phyloP scores from a whole-genome alignment of 2,329 filamentous ascomycete species.

The Talaromyces sp. region DNA sequence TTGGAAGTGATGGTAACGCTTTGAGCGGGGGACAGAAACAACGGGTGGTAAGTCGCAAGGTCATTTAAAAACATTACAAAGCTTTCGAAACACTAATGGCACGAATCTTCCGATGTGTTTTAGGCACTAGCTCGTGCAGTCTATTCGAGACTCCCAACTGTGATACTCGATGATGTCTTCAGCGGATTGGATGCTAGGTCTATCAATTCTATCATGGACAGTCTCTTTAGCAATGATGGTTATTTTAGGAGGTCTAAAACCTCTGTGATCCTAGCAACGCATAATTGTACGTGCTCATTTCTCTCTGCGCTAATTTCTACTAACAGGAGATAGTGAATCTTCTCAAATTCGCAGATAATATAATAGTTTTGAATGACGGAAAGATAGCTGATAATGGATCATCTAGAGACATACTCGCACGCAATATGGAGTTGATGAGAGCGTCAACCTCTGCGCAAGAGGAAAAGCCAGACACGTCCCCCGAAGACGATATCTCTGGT shows the following conservation, averaged over 20 bases:
- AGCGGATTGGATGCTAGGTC: constrained; percentile 8
- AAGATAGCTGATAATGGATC: constrained; percentile 2
- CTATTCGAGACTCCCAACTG: constrained; percentile 31
- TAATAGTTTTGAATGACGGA: constrained; percentile 23
- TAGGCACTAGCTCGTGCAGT: constrained; percentile 39
- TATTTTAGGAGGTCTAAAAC: constrained; percentile 3
- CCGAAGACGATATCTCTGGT: neutral
- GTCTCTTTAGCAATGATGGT: constrained; percentile 6
- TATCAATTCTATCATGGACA: constrained; percentile 1
- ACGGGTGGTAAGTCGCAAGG: constrained; percentile 47
- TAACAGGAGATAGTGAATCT: constrained; percentile 18
- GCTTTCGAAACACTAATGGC: neutral
- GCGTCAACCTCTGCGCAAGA: neutral
- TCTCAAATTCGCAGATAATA: constrained; percentile 34
- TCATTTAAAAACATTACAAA: neutral
- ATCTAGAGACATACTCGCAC: neutral
- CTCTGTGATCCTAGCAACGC: constrained; percentile 7
- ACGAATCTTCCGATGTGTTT: neutral
- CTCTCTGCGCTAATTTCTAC: constrained; percentile 38
- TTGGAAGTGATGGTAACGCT: constrained; percentile 62
- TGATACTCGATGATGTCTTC: constrained; percentile 9
- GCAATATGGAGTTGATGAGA: neutral
- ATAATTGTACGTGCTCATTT: constrained; percentile 1
- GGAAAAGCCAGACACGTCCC: neutral
- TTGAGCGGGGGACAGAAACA: constrained; percentile 84